A percentile compares a stretch with the other conserved stretches of the same genome.
These are phyloP conservation scores for Tetrastigma voinierianum DNA, from an alignment of 164 flowering plant genomes.

Conservation along the genomic window DNA sequence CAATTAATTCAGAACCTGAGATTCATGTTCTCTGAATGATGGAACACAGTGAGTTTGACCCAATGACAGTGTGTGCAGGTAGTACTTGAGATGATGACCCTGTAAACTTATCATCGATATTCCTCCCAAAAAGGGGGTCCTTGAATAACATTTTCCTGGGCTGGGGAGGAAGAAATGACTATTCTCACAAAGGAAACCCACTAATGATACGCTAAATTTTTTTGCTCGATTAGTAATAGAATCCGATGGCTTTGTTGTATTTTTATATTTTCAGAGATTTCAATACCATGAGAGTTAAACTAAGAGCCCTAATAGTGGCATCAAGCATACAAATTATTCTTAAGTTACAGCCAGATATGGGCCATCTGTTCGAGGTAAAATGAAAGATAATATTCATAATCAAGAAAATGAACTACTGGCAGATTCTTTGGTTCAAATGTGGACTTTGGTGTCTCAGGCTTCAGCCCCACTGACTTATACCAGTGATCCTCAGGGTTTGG, in stretches of 20 bases:
- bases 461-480: slow-evolving; percentile 98
- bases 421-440: background rate
- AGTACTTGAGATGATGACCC: no score
- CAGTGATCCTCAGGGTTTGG: slow-evolving; percentile 96
- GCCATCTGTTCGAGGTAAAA: slow-evolving; percentile 89
- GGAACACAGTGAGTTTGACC: background rate
- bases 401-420: background rate
- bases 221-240: no score
- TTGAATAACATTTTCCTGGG: no score
- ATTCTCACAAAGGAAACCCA: no score
- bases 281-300: slow-evolving; percentile 84
- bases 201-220: background rate
- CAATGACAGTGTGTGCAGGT: no score
- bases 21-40: background rate
- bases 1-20: background rate
- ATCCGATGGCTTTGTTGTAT: background rate
- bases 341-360: slow-evolving; percentile 96
- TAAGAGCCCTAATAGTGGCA: slow-evolving; percentile 93
- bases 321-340: slow-evolving; percentile 93
- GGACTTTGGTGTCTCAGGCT: slow-evolving; percentile 48
- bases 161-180: no score
- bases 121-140: no score
- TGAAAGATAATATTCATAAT: background rate
- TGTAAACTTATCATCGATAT: no score
- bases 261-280: slow-evolving; percentile 58